These are phyloP conservation scores for Ophiostoma pallidulum DNA, from an alignment of 2,329 filamentous ascomycete species.

Conservation along the genomic window DNA sequence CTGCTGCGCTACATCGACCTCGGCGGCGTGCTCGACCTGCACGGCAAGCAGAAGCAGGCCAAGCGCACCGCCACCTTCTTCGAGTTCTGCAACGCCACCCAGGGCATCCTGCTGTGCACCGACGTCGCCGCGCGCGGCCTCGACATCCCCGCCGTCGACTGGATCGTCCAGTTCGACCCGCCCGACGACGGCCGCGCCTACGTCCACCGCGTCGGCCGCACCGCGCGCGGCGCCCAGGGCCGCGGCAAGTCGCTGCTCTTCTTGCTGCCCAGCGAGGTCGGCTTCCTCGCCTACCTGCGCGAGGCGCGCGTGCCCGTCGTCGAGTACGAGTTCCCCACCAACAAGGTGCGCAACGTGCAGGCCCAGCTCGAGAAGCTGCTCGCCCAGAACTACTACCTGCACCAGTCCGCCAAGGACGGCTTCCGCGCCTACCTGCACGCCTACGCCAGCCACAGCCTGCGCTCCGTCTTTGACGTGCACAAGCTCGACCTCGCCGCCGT, in stretches of 20 bases:
- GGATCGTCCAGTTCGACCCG: constrained; percentile 92
- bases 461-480: constrained; percentile 76
- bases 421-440: constrained; percentile 91
- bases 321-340: constrained; percentile 88
- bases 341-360: constrained; percentile 86
- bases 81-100: constrained; percentile 69
- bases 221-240: constrained; percentile 71
- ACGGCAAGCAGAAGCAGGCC: constrained; percentile 89
- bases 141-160: constrained; percentile 90
- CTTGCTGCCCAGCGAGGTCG: constrained; percentile 82
- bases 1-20: constrained; percentile 97
- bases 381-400: constrained; percentile 90
- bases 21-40: constrained; percentile 59
- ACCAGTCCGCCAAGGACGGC: constrained; percentile 70
- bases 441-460: constrained; percentile 77
- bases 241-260: constrained; percentile 90
- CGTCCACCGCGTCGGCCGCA: constrained; percentile 93
- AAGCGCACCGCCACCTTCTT: constrained; percentile 99
- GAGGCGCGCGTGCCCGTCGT: constrained; percentile 86
- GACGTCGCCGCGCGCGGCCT: constrained; percentile 92
- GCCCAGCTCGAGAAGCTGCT: constrained; percentile 91
- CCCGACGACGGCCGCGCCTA: constrained; percentile 86
- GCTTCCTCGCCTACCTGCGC: constrained; percentile 85
- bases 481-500: constrained; percentile 77
- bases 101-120: constrained; percentile 87